Conservation (phyloP, 257 asterid genomes). For the Capsicum baccatum region DNA sequence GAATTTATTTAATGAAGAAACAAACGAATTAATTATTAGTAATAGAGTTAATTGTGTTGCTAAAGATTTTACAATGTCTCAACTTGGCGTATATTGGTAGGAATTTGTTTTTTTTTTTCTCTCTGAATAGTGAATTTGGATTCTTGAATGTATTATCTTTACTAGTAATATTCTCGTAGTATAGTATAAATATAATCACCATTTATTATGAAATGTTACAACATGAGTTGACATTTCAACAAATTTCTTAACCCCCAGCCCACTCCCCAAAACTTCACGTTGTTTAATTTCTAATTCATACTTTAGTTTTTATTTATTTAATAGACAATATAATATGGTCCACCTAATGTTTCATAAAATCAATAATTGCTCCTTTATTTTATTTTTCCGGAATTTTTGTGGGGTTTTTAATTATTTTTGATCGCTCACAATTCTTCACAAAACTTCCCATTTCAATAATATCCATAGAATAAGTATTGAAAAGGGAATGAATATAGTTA, state of each 20-base stretch:
- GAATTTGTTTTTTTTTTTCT: neutral
- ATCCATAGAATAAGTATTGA: neutral
- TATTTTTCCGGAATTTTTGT: neutral
- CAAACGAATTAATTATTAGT: neutral
- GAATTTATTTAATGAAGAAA: no score
- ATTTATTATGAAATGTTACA: neutral
- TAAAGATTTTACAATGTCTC: neutral
- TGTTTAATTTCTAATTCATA: neutral
- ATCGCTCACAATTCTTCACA: neutral
- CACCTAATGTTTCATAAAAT: conserved; percentile 4
- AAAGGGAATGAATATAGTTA: neutral
- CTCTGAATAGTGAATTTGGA: neutral
- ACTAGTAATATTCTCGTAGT: neutral
- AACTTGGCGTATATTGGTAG: neutral
- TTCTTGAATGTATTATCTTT: neutral
- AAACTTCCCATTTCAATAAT: neutral
- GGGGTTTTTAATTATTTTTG: neutral
- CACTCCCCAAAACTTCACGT: neutral
- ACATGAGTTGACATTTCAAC: conserved; percentile 1
- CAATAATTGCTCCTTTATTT: conserved; percentile 8
- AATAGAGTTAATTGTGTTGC: neutral
- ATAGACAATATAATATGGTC: conserved; percentile 2
- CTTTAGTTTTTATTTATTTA: neutral
- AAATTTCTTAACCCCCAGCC: no score
- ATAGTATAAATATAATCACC: neutral